A percentile compares a stretch with the other conserved stretches of the same genome.
Conservation (phyloP, 371 early-diverging fungal species). For the Mortierella sp. region DNA sequence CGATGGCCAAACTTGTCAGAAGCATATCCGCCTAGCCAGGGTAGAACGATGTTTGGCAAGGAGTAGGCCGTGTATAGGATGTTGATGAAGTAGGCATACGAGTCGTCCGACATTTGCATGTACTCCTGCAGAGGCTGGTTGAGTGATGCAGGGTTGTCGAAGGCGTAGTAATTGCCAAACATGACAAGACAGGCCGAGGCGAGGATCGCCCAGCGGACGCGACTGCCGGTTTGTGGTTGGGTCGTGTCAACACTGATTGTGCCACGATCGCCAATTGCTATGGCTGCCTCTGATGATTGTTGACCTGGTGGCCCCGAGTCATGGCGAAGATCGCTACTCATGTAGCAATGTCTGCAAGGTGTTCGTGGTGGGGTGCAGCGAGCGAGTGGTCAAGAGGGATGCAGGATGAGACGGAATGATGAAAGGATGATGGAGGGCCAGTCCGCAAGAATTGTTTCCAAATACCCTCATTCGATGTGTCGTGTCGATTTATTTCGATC, state of each 20-base stretch:
- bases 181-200: constrained; percentile 57
- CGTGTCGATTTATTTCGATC: too few relatives aligned
- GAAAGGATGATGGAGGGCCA: too few relatives aligned
- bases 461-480: too few relatives aligned
- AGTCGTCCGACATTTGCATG: constrained; percentile 45
- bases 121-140: constrained; percentile 56
- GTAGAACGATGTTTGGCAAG: constrained; percentile 76
- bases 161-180: constrained; percentile 71
- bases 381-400: neutral
- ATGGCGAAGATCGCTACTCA: constrained; percentile 18
- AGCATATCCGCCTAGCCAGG: constrained; percentile 64
- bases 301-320: constrained; percentile 8
- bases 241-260: neutral
- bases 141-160: constrained; percentile 74
- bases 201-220: constrained; percentile 56
- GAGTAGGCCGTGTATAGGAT: constrained; percentile 70
- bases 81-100: constrained; percentile 53
- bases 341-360: neutral
- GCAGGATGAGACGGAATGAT: too few relatives aligned
- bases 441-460: too few relatives aligned
- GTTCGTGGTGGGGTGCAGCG: constrained; percentile 47
- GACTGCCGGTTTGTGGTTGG: neutral
- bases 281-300: constrained; percentile 7
- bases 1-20: constrained; percentile 57
- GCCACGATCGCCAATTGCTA: neutral